phyloP scores from a whole-genome alignment of 2,329 filamentous ascomycete species.

The Lecanicillium sp. region DNA sequence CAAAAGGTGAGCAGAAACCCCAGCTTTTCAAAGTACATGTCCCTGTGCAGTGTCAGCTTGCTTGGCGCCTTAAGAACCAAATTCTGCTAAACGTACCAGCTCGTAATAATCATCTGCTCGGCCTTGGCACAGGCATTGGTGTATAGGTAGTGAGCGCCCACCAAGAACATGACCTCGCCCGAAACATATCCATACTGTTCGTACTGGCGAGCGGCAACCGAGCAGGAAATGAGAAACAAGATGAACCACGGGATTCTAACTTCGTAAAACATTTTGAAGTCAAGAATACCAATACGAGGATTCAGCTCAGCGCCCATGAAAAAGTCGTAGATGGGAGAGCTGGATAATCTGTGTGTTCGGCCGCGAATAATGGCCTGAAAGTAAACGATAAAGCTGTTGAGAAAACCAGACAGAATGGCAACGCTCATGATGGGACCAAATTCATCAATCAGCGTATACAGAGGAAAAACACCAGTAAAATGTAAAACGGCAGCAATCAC shows the following conservation, averaged over 20 bases:
- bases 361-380: conserved; percentile 74
- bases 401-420: conserved; percentile 80
- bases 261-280: conserved; percentile 95
- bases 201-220: conserved; percentile 71
- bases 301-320: conserved; percentile 88
- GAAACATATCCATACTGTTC: conserved; percentile 79
- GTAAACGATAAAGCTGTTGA: conserved; percentile 78
- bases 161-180: conserved; percentile 69
- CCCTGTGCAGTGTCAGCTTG: conserved; percentile 27
- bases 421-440: conserved; percentile 91
- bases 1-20: conserved; percentile 98
- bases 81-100: conserved; percentile 38
- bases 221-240: conserved; percentile 67
- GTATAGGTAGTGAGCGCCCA: conserved; percentile 86
- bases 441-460: conserved; percentile 89
- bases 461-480: conserved; percentile 72
- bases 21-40: conserved; percentile 96
- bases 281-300: conserved; percentile 69
- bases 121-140: conserved; percentile 88
- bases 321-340: conserved; percentile 73
- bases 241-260: conserved; percentile 91
- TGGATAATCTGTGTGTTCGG: conserved; percentile 81
- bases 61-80: background rate
- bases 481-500: conserved; percentile 63
- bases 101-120: conserved; percentile 81